Conservation (phyloP, 2,329 filamentous ascomycete species). For the Paracoccidioides lutzii region DNA sequence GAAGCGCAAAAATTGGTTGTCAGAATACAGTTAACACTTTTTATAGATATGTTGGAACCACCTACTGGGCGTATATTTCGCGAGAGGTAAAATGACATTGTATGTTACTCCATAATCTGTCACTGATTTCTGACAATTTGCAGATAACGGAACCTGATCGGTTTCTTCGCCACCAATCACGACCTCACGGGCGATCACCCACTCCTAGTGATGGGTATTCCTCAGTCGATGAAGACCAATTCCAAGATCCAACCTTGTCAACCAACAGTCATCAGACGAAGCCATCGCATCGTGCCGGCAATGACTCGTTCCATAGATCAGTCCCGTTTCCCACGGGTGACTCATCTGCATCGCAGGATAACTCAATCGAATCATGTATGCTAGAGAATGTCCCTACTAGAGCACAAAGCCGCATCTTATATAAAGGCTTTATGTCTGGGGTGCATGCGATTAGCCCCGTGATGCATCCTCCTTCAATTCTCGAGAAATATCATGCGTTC, state of each 20-base stretch:
- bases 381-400: conserved; percentile 31
- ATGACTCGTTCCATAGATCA: conserved; percentile 24
- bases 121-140: conserved; percentile 8
- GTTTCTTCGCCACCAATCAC: conserved; percentile 29
- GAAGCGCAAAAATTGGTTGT: not conserved
- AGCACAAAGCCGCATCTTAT: conserved; percentile 35
- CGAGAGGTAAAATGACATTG: conserved; percentile 22
- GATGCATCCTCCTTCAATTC: conserved; percentile 31
- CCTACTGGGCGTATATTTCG: conserved; percentile 35
- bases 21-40: conserved; percentile 5
- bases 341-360: conserved; percentile 22
- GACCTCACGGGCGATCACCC: conserved; percentile 14
- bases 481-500: conserved; percentile 31
- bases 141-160: conserved; percentile 35
- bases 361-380: conserved; percentile 27
- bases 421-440: conserved; percentile 35
- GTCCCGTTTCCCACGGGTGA: conserved; percentile 26
- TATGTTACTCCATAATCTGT: not conserved
- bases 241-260: conserved; percentile 10
- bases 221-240: conserved; percentile 12
- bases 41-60: conserved; percentile 33
- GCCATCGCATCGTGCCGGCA: conserved; percentile 11
- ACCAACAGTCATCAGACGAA: not conserved
- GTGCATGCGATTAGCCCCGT: conserved; percentile 35
- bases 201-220: conserved; percentile 12